phyloP scores from a whole-genome alignment of 179 eudicot genomes.

The Silene vulgaris region DNA sequence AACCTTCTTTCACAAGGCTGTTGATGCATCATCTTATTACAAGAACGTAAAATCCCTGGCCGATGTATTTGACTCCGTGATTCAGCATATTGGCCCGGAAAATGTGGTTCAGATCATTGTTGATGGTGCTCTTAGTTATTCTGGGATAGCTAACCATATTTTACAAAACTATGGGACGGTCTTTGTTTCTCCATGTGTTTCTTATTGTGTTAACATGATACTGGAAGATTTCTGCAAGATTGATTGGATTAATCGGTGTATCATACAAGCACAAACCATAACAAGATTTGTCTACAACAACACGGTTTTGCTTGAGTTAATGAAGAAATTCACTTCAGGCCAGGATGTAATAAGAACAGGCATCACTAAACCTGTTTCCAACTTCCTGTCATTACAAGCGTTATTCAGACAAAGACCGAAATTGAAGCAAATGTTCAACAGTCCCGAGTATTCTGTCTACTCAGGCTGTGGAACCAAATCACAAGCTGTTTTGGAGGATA shows the following conservation, averaged over 20 bases:
- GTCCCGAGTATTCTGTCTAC: slow-evolving; percentile 63
- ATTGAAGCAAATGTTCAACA: slow-evolving; percentile 79
- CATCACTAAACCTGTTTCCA: slow-evolving; percentile 64
- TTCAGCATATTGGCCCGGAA: slow-evolving; percentile 81
- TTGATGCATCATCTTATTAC: slow-evolving; percentile 72
- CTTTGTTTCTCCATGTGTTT: slow-evolving; percentile 90
- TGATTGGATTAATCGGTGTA: slow-evolving; percentile 82
- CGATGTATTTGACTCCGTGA: slow-evolving; percentile 78
- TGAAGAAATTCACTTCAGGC: slow-evolving; percentile 78
- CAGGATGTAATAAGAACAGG: slow-evolving; percentile 75
- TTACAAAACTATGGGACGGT: slow-evolving; percentile 61
- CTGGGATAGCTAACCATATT: slow-evolving; percentile 74
- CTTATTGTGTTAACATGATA: slow-evolving; percentile 70
- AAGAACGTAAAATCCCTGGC: slow-evolving; percentile 62
- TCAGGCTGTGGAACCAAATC: slow-evolving; percentile 55
- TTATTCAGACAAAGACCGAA: slow-evolving; percentile 67
- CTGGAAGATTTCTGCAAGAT: slow-evolving; percentile 82
- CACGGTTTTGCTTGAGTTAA: slow-evolving; percentile 55
- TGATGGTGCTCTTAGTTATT: slow-evolving; percentile 62
- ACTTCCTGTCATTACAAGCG: slow-evolving; percentile 72
- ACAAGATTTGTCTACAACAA: slow-evolving; percentile 75
- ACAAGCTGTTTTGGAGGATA: slow-evolving; percentile 70
- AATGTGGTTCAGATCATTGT: slow-evolving; percentile 82
- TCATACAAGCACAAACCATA: slow-evolving; percentile 68
- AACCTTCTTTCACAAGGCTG: slow-evolving; percentile 88